These are phyloP conservation scores for Dothistroma pini DNA, from an alignment of 2,329 filamentous ascomycete genomes.

Conservation along the genomic window DNA sequence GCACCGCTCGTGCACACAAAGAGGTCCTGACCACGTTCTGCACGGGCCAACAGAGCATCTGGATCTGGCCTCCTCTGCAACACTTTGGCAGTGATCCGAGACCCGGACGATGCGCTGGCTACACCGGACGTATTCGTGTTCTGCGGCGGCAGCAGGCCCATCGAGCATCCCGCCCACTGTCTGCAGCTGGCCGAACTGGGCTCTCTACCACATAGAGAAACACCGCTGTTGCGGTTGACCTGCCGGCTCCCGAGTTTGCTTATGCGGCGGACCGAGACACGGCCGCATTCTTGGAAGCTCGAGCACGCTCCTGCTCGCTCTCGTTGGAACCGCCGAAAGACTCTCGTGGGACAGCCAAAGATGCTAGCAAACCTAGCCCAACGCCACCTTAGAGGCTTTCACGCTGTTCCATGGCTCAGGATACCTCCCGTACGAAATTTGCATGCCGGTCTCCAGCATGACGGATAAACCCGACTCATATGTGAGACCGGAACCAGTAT, in stretches of 20 bases:
- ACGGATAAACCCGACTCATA: background rate
- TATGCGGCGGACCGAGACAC: background rate
- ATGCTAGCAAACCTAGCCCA: background rate
- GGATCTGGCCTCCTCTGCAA: background rate
- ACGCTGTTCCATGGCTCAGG: background rate
- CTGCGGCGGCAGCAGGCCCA: background rate
- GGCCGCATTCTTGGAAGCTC: background rate
- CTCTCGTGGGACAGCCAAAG: background rate
- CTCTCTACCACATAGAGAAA: background rate
- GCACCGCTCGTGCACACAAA: background rate
- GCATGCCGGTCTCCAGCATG: background rate
- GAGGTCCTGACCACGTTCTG: background rate
- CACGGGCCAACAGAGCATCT: no score
- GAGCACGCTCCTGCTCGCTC: background rate
- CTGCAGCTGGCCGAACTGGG: background rate
- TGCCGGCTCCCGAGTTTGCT: background rate
- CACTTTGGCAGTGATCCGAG: background rate
- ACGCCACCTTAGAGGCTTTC: background rate
- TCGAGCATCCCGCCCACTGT: background rate
- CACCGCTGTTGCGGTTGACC: background rate
- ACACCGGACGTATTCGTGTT: background rate
- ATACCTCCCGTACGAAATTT: background rate
- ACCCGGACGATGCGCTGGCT: background rate
- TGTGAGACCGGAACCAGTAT: background rate
- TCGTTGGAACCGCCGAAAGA: background rate